Percentiles rank a stretch among this genome's conserved stretches.
Conservation (phyloP, 495 filamentous ascomycete genomes). For the Aspergillus biplanus region DNA sequence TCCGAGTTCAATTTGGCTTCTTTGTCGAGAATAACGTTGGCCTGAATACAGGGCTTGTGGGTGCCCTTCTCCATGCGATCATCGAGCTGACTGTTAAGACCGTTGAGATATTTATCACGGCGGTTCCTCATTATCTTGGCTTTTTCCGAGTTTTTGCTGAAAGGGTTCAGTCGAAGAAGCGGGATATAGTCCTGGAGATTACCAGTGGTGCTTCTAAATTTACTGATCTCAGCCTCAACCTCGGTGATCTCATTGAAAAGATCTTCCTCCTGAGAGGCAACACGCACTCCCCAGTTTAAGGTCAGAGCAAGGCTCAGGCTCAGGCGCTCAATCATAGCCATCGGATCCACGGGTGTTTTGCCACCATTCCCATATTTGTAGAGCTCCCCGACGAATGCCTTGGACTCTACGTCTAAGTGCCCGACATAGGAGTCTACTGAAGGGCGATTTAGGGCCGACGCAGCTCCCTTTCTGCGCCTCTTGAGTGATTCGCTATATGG, state of each 20-base stretch:
- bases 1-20: conserved; percentile 60
- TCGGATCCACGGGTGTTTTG: conserved; percentile 56
- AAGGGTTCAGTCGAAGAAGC: conserved; percentile 59
- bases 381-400: conserved; percentile 61
- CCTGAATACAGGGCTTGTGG: conserved; percentile 66
- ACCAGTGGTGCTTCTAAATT: conserved; percentile 61
- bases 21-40: conserved; percentile 64
- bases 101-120: conserved; percentile 60
- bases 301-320: conserved; percentile 61
- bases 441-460: conserved; percentile 64
- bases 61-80: conserved; percentile 61
- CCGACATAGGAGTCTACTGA: conserved; percentile 62
- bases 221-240: conserved; percentile 63
- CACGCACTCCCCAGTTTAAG: conserved; percentile 64
- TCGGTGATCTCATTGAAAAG: conserved; percentile 66
- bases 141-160: conserved; percentile 52
- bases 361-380: conserved; percentile 58
- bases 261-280: conserved; percentile 58
- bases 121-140: conserved; percentile 62
- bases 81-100: conserved; percentile 56
- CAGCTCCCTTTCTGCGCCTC: conserved; percentile 63
- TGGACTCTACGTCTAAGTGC: conserved; percentile 64
- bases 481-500: conserved; percentile 68
- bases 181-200: conserved; percentile 70
- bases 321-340: conserved; percentile 64